Percentiles rank a stretch among this genome's conserved stretches.
phyloP scores from a whole-genome alignment of 108 stramenopile genomes.

The Fistulifera solaris region DNA sequence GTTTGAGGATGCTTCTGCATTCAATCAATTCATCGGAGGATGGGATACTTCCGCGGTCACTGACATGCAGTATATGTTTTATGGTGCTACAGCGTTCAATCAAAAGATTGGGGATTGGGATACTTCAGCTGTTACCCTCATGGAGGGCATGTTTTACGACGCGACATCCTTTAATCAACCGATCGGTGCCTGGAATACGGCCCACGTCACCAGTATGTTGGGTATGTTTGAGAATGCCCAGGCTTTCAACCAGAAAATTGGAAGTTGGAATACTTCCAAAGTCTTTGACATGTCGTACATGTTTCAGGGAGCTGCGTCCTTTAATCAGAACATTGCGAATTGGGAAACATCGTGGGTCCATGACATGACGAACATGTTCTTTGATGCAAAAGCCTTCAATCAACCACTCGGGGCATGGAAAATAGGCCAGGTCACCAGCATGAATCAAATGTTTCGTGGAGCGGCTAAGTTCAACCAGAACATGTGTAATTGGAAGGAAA shows the following conservation, averaged over 20 bases:
- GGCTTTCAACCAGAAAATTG: constrained; percentile 13
- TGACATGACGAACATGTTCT: constrained; percentile 21
- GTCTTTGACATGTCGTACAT: constrained; percentile 23
- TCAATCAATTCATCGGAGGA: too few species aligned
- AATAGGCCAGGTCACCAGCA: constrained; percentile 6
- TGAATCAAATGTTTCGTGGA: constrained; percentile 8
- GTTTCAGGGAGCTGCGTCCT: constrained; percentile 13
- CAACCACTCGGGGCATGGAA: constrained; percentile 19
- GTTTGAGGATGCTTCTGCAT: too few species aligned
- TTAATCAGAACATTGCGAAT: constrained; percentile 24
- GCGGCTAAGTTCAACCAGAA: constrained; percentile 10
- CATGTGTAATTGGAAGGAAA: constrained; percentile 6
- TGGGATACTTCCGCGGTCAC: too few species aligned
- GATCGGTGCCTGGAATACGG: constrained; percentile 1
- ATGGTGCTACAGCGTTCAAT: too few species aligned
- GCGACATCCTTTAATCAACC: constrained; percentile 25
- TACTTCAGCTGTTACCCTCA: too few species aligned
- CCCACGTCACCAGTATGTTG: not conserved
- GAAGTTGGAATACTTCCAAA: constrained; percentile 15
- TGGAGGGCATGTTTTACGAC: constrained; percentile 26
- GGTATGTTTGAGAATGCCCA: too few species aligned
- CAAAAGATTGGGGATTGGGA: too few species aligned
- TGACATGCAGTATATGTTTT: too few species aligned
- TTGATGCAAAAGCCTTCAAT: constrained; percentile 20
- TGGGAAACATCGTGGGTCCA: too few species aligned